phyloP scores from a whole-genome alignment of 140 eudicot species.

The Ambrosia hybrid region DNA sequence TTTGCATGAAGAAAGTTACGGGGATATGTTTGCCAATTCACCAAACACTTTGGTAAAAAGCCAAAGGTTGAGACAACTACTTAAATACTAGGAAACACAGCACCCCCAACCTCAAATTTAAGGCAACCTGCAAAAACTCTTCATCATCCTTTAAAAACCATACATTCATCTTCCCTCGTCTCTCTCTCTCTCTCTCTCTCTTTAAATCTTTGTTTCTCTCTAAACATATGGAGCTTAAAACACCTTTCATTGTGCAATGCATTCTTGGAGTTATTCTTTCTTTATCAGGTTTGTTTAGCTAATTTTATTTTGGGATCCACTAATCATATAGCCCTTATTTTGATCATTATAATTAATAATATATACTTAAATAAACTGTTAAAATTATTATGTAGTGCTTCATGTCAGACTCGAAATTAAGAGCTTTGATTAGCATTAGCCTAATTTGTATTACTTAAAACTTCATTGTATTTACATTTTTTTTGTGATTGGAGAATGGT shows the following conservation, averaged over 20 bases:
- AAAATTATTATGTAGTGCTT: no score
- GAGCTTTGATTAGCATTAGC: neutral
- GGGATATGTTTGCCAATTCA: neutral
- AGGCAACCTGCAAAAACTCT: slow-evolving; percentile 23
- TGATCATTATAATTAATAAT: no score
- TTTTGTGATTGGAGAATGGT: no score
- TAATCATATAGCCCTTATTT: neutral
- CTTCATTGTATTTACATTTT: no score
- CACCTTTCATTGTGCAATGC: slow-evolving; percentile 34
- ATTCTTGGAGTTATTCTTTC: slow-evolving; percentile 47
- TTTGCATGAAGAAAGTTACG: slow-evolving; percentile 38
- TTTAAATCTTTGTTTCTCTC: slow-evolving; percentile 21
- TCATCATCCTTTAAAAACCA: slow-evolving; percentile 29
- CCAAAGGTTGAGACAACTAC: slow-evolving; percentile 19
- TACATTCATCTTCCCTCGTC: neutral
- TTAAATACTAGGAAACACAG: slow-evolving; percentile 36
- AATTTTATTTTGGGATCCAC: neutral
- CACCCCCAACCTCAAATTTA: slow-evolving; percentile 36
- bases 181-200: neutral
- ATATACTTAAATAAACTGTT: no score
- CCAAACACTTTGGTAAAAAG: slow-evolving; percentile 13
- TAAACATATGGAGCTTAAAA: slow-evolving; percentile 35
- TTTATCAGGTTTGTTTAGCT: slow-evolving; percentile 44
- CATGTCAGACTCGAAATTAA: neutral
- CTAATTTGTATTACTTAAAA: neutral